These are phyloP conservation scores for Dryadomyces quercus-mongolicae DNA, from an alignment of 2,329 filamentous ascomycete species.

Conservation along the genomic window DNA sequence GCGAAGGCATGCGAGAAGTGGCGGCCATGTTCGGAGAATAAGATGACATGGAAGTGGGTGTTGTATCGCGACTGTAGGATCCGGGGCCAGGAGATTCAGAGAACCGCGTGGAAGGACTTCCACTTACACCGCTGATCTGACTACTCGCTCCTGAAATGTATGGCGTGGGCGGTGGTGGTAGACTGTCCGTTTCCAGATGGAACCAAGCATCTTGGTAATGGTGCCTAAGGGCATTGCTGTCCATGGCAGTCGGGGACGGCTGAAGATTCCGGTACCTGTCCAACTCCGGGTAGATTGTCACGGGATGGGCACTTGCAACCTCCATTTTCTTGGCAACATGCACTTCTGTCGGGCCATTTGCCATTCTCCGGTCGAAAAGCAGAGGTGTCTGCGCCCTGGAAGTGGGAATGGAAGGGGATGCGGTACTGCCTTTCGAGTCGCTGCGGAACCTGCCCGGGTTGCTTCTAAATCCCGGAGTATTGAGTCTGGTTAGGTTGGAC, in stretches of 20 bases:
- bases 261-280: conserved; percentile 45
- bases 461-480: conserved; percentile 9
- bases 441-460: conserved; percentile 21
- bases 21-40: conserved; percentile 54
- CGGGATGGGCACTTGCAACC: conserved; percentile 24
- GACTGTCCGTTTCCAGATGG: conserved; percentile 48
- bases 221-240: conserved; percentile 15
- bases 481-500: conserved; percentile 24
- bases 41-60: conserved; percentile 66
- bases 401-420: conserved; percentile 30
- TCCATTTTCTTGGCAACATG: conserved; percentile 29
- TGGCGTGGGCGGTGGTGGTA: conserved; percentile 52
- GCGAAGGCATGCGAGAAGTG: conserved; percentile 30
- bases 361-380: conserved; percentile 29
- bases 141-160: conserved; percentile 47
- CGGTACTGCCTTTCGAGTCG: conserved; percentile 25
- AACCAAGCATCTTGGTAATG: conserved; percentile 38
- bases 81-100: conserved; percentile 60
- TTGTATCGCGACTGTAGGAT: conserved; percentile 64
- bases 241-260: conserved; percentile 19
- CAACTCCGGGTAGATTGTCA: conserved; percentile 45
- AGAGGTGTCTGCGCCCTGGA: conserved; percentile 24
- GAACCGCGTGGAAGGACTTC: conserved; percentile 63
- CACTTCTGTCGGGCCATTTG: conserved; percentile 32
- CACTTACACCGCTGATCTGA: conserved; percentile 47